phyloP scores from a whole-genome alignment of 768 basidiomycete genomes.

The Pilatotrama ljubarskyi region DNA sequence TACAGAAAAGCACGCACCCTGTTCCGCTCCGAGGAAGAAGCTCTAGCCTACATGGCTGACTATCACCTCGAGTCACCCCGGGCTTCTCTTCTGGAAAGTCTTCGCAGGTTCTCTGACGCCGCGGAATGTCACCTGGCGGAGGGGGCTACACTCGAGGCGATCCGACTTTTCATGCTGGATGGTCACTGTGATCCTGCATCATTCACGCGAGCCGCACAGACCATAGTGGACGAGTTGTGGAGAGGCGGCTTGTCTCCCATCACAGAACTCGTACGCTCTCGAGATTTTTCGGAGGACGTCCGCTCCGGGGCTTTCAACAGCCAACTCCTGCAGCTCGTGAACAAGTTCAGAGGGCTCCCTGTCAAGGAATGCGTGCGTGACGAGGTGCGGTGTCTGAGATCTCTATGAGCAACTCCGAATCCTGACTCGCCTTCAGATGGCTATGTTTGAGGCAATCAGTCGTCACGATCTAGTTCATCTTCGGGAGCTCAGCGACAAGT shows the following conservation, averaged over 20 bases:
- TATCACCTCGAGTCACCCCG: slow-evolving; percentile 51
- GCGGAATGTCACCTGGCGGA: slow-evolving; percentile 51
- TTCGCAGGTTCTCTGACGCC: slow-evolving; percentile 47
- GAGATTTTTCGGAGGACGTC: background rate
- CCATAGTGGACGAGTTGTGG: slow-evolving; percentile 49
- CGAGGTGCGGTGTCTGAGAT: background rate
- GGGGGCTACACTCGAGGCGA: slow-evolving; percentile 48
- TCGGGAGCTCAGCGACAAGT: slow-evolving; percentile 32
- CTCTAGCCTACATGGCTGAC: slow-evolving; percentile 54
- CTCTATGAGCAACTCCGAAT: background rate
- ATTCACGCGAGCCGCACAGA: slow-evolving; percentile 36
- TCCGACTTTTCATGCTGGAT: slow-evolving; percentile 45
- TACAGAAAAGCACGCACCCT: slow-evolving; percentile 38
- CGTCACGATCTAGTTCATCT: slow-evolving; percentile 30
- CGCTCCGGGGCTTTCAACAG: slow-evolving; percentile 24
- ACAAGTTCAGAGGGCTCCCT: background rate
- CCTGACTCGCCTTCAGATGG: background rate
- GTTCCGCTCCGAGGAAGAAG: slow-evolving; percentile 53
- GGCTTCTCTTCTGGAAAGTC: slow-evolving; percentile 43
- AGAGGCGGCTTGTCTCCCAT: slow-evolving; percentile 41
- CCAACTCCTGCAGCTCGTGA: background rate
- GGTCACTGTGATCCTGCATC: slow-evolving; percentile 29
- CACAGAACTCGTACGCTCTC: background rate
- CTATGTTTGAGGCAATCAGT: background rate
- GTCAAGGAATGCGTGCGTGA: background rate